Evolutionary conservation across 2,329 filamentous ascomycete species (phyloP).

Genomic region (Penicillium sclerotiorum): DNA sequence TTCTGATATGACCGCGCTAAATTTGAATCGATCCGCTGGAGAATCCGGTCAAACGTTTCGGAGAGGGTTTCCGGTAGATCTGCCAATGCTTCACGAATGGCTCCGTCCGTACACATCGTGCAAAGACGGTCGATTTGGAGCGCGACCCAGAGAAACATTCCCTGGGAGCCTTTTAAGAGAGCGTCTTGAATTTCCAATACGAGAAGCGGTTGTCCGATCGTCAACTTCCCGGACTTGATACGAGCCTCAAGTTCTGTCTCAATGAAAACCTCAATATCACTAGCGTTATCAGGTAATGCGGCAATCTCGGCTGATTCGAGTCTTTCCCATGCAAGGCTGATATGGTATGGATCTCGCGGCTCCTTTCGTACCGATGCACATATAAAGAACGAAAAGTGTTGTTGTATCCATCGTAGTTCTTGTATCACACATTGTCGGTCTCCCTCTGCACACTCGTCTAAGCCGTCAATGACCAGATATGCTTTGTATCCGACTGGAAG

Average conservation of each 20-base stretch:
- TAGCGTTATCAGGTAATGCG: neutral
- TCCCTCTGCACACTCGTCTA: neutral
- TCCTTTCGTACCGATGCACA: constrained; percentile 1
- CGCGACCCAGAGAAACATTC: constrained; percentile 16
- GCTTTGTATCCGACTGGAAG: neutral
- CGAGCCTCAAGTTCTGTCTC: constrained; percentile 3
- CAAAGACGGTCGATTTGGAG: constrained; percentile 13
- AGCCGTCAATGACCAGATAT: constrained; percentile 1
- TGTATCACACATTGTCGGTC: constrained; percentile 1
- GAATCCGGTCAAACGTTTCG: constrained; percentile 2
- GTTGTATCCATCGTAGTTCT: neutral
- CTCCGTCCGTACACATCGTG: constrained; percentile 9
- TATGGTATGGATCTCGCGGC: neutral
- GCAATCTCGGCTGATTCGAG: neutral
- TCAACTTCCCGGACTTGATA: constrained; percentile 17
- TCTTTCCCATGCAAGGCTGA: neutral
- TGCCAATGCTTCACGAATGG: constrained; percentile 7
- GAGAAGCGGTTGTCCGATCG: neutral
- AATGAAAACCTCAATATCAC: constrained; percentile 2
- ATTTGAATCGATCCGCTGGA: neutral
- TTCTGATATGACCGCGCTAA: neutral
- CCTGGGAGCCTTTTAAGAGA: constrained; percentile 7
- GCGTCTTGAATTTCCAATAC: constrained; percentile 5
- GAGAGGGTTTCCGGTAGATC: constrained; percentile 3
- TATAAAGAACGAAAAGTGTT: neutral